phyloP scores from a whole-genome alignment of 2,329 filamentous ascomycete species.

The Penicillium janthinellum region DNA sequence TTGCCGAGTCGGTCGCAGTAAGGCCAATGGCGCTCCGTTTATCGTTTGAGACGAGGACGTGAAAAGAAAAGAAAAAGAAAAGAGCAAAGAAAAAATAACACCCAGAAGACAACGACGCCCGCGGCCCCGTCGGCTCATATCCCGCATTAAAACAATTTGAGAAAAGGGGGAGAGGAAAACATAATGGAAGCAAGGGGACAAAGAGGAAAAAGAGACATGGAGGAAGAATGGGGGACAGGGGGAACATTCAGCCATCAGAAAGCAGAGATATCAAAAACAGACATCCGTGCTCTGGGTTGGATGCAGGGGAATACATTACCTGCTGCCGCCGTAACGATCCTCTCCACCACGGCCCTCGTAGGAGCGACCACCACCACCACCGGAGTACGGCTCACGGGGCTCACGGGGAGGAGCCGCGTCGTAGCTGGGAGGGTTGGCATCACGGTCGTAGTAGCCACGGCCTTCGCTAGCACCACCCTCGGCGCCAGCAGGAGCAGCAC shows the following conservation, averaged over 20 bases:
- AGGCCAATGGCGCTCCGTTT: conserved; percentile 37
- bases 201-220: conserved; percentile 15
- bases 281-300: conserved; percentile 19
- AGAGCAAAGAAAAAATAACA: conserved; percentile 27
- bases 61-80: conserved; percentile 29
- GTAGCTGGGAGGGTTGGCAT: conserved; percentile 53
- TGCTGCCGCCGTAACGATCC: conserved; percentile 43
- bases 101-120: conserved; percentile 38
- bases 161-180: conserved; percentile 34
- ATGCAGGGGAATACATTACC: conserved; percentile 37
- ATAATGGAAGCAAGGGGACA: conserved; percentile 13
- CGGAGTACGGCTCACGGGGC: conserved; percentile 35
- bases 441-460: conserved; percentile 56
- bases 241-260: conserved; percentile 25
- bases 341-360: conserved; percentile 44
- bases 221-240: conserved; percentile 4
- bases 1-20: conserved; percentile 38
- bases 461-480: conserved; percentile 26
- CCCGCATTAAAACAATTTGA: conserved; percentile 42
- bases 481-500: conserved; percentile 33
- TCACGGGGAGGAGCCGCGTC: conserved; percentile 44
- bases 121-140: conserved; percentile 39
- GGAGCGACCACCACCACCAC: conserved; percentile 35
- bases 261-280: conserved; percentile 20
- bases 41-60: conserved; percentile 39